Percentiles rank a stretch among this genome's conserved stretches.
Evolutionary conservation across 2,329 filamentous ascomycete species (phyloP).

Genomic region (Venturia oleaginea): DNA sequence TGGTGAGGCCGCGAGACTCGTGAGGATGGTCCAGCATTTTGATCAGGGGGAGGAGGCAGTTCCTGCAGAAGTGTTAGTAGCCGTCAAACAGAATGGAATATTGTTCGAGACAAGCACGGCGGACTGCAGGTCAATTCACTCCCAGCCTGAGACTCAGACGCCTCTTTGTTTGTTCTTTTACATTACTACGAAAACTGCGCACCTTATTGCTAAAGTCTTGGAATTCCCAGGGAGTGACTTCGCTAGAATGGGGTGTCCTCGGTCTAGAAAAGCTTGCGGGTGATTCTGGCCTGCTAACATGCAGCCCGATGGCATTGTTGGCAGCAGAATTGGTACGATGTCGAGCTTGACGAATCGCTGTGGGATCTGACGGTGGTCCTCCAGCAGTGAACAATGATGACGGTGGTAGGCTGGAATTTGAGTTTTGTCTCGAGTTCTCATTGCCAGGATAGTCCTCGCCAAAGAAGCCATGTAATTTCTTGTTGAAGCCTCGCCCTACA

Average conservation of each 20-base stretch:
- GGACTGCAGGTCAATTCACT: neutral
- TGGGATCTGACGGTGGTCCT: conserved; percentile 21
- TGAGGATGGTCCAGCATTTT: conserved; percentile 3
- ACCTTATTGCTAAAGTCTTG: conserved; percentile 61
- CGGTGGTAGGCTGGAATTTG: conserved; percentile 56
- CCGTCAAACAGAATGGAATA: neutral
- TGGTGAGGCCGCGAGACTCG: conserved; percentile 33
- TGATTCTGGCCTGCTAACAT: conserved; percentile 51
- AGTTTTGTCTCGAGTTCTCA: conserved; percentile 51
- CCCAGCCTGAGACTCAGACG: neutral
- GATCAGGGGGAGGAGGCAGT: conserved; percentile 11
- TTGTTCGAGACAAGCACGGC: conserved; percentile 5
- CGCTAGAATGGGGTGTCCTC: conserved; percentile 77
- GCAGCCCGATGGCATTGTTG: conserved; percentile 43
- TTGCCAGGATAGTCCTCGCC: conserved; percentile 74
- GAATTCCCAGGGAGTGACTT: conserved; percentile 96
- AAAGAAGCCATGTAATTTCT: conserved; percentile 85
- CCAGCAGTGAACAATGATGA: conserved; percentile 21
- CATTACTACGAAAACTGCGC: neutral
- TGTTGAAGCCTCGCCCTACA: conserved; percentile 59
- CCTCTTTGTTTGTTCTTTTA: neutral
- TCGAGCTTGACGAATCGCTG: conserved; percentile 44
- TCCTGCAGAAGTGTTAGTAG: conserved; percentile 5
- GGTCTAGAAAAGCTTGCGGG: conserved; percentile 63
- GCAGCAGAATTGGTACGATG: conserved; percentile 78